A percentile compares a stretch with the other conserved stretches of the same genome.
These are phyloP conservation scores for Phyllachora maydis DNA, from an alignment of 2,329 filamentous ascomycete species.

Conservation along the genomic window DNA sequence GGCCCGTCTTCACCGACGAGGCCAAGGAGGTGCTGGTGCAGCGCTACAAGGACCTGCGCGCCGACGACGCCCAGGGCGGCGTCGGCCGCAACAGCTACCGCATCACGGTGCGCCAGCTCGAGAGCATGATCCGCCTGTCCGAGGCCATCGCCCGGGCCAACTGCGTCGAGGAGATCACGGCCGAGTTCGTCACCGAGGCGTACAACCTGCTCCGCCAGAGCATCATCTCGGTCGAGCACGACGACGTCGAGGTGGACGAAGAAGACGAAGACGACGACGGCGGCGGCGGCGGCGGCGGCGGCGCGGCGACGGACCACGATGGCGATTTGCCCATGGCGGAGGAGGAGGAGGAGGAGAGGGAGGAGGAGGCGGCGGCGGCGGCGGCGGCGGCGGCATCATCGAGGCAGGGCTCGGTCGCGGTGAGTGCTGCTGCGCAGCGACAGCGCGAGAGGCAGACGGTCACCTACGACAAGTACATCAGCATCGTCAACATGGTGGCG, in stretches of 20 bases:
- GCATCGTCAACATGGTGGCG: slow-evolving; percentile 49
- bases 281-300: slow-evolving; percentile 12
- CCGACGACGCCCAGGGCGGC: slow-evolving; percentile 83
- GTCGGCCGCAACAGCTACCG: slow-evolving; percentile 87
- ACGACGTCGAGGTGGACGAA: slow-evolving; percentile 23
- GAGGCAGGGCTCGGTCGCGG: slow-evolving; percentile 3
- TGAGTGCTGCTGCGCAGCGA: no score
- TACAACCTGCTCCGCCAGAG: slow-evolving; percentile 67
- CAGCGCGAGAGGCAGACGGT: no score
- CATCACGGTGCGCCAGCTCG: slow-evolving; percentile 89
- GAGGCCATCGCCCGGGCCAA: slow-evolving; percentile 87
- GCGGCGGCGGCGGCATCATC: slow-evolving; percentile 1
- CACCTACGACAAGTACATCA: slow-evolving; percentile 24
- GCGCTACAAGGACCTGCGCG: slow-evolving; percentile 79
- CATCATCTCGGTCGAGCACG: slow-evolving; percentile 32
- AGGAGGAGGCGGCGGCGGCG: slow-evolving; percentile 5
- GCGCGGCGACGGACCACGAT: no score
- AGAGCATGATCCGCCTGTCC: slow-evolving; percentile 93
- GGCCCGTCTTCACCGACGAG: slow-evolving; percentile 88
- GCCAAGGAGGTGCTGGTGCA: slow-evolving; percentile 82
- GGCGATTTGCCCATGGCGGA: no score
- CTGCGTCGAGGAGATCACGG: slow-evolving; percentile 77
- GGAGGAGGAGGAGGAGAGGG: slow-evolving; percentile 5
- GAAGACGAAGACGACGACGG: slow-evolving; percentile 37
- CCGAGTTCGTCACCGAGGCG: slow-evolving; percentile 60